phyloP scores from a whole-genome alignment of 2,329 filamentous ascomycete genomes.

The Sphaerostilbella broomeana region DNA sequence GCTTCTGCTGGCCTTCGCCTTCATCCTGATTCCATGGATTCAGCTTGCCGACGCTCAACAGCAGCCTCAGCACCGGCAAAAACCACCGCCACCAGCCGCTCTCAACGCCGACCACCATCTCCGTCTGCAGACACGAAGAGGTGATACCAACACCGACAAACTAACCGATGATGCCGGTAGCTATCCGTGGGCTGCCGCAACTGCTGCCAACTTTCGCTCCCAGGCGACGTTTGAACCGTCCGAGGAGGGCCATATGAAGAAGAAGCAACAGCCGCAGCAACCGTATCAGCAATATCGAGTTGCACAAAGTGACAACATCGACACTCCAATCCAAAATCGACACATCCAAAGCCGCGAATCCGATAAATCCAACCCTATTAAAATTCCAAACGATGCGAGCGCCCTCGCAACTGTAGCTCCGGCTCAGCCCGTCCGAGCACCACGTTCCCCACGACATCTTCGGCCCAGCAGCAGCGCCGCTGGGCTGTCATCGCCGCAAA shows the following conservation, averaged over 20 bases:
- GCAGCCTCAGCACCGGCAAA: constrained; percentile 41
- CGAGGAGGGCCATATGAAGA: no score
- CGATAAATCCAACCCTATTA: constrained; percentile 27
- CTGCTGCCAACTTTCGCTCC: constrained; percentile 22
- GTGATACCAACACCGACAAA: constrained; percentile 21
- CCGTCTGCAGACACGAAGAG: constrained; percentile 5
- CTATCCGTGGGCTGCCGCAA: constrained; percentile 26
- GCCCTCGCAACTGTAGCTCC: constrained; percentile 97
- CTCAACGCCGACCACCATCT: constrained; percentile 10
- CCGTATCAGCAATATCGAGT: constrained; percentile 16
- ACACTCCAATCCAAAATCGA: constrained; percentile 17
- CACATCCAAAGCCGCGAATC: constrained; percentile 26
- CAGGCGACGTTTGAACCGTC: constrained; percentile 22
- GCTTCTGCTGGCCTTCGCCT: constrained; percentile 48
- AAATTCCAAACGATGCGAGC: constrained; percentile 68
- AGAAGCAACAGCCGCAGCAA: constrained; percentile 18
- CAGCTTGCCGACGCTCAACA: constrained; percentile 57
- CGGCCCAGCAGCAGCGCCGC: constrained; percentile 52
- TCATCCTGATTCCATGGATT: constrained; percentile 51
- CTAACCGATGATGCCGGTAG: constrained; percentile 22
- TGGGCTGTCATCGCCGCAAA: constrained; percentile 73
- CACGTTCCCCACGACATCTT: constrained; percentile 59
- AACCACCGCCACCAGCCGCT: neutral
- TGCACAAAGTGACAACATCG: constrained; percentile 9
- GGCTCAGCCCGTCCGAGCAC: constrained; percentile 93